A percentile compares a stretch with the other conserved stretches of the same genome.
phyloP scores from a whole-genome alignment of 768 basidiomycete genomes.

The Sistotremastrum niveocremeum region DNA sequence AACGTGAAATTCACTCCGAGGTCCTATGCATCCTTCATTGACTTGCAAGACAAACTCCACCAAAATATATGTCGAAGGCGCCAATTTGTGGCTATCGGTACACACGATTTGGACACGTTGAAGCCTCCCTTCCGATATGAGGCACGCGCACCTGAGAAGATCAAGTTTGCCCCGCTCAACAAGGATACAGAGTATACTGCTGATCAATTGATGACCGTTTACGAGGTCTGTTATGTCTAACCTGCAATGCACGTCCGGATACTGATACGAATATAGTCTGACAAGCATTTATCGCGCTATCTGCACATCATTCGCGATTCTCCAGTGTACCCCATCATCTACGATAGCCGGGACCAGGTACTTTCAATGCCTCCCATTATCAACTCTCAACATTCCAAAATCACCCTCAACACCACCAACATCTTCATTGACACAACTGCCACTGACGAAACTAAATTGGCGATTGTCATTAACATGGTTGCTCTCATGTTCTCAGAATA shows the following conservation, averaged over 20 bases:
- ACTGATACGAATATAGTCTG: slow-evolving; percentile 38
- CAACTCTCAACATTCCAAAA: slow-evolving; percentile 95
- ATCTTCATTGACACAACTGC: slow-evolving; percentile 96
- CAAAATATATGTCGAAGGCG: slow-evolving; percentile 87
- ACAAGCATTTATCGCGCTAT: slow-evolving; percentile 82
- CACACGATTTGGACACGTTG: slow-evolving; percentile 90
- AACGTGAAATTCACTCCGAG: slow-evolving; percentile 77
- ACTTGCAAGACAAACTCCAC: slow-evolving; percentile 98
- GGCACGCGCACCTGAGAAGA: slow-evolving; percentile 68
- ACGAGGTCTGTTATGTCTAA: slow-evolving; percentile 49
- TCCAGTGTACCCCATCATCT: slow-evolving; percentile 95
- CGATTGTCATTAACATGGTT: slow-evolving; percentile 90
- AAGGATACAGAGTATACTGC: slow-evolving; percentile 72
- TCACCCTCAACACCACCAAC: slow-evolving; percentile 84
- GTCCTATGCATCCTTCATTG: slow-evolving; percentile 94
- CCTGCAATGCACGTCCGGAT: not conserved
- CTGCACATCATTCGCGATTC: slow-evolving; percentile 89
- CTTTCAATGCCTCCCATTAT: slow-evolving; percentile 98
- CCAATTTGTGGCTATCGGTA: slow-evolving; percentile 90
- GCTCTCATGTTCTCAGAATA: slow-evolving; percentile 98
- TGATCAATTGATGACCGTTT: slow-evolving; percentile 83
- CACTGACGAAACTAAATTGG: slow-evolving; percentile 91
- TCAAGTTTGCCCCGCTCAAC: slow-evolving; percentile 82
- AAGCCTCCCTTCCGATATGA: slow-evolving; percentile 80
- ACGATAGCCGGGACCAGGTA: slow-evolving; percentile 77